Conservation (phyloP, 495 filamentous ascomycete genomes). For the Aspergillus panamensis region DNA sequence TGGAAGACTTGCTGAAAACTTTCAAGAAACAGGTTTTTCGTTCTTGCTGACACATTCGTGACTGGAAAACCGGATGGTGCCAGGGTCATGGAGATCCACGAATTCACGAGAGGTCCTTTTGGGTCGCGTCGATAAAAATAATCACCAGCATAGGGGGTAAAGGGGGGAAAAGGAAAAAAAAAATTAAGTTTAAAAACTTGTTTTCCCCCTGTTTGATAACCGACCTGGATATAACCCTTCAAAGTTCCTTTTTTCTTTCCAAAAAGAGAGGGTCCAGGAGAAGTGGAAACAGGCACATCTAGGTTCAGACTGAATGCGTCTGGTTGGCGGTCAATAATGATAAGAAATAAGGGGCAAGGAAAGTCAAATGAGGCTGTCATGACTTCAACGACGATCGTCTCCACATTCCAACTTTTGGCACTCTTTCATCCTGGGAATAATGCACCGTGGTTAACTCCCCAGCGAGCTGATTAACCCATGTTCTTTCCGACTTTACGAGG, state of each 20-base stretch:
- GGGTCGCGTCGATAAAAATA: neutral
- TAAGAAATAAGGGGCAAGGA: neutral
- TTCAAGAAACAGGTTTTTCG: slow-evolving; percentile 7
- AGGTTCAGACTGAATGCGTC: neutral
- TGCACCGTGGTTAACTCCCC: slow-evolving; percentile 24
- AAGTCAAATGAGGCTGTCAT: slow-evolving; percentile 1
- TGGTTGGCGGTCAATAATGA: neutral
- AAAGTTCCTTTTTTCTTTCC: neutral
- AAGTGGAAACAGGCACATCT: neutral
- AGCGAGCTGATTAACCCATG: slow-evolving; percentile 35
- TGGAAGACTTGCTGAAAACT: neutral
- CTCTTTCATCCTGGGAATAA: slow-evolving; percentile 6
- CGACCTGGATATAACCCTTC: neutral
- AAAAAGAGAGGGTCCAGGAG: neutral
- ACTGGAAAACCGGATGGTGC: neutral
- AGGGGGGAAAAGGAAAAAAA: neutral
- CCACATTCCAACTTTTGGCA: slow-evolving; percentile 17
- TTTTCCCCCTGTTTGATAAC: slow-evolving; percentile 2
- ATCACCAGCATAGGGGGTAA: neutral
- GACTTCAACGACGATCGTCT: slow-evolving; percentile 13
- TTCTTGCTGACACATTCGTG: neutral
- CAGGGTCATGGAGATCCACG: neutral
- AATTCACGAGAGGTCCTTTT: neutral
- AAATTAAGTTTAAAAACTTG: slow-evolving; percentile 3
- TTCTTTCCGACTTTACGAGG: slow-evolving; percentile 36